Evolutionary conservation across 345 rosid species (phyloP), one percentile per base, ranked within the genome.

Genomic region (Brassica carinata): DNA sequence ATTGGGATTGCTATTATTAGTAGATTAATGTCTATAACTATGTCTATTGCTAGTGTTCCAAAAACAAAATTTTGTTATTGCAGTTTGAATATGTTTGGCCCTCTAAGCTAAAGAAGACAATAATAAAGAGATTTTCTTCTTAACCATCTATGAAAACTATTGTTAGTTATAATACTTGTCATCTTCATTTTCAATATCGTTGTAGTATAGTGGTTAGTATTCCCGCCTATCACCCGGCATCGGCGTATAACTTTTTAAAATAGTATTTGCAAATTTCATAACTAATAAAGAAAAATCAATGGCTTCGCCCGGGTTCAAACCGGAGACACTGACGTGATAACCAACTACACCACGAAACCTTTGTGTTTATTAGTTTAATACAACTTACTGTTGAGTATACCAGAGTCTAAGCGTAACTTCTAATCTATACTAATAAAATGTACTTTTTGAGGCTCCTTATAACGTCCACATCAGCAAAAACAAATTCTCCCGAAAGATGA

Each of bases 341-440:
- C 96, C 96, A 91, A 94, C 96, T 90, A 90, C 96, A 94, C 97
- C 96, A 92, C 92, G 93, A 92, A 84, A 91, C 98, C 96, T 7
- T 11, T 8, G 53, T 45, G 53, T 5, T 7, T 34, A 34, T 7
- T 7, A 6, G 0, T 1, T 7, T 2, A 34, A 34, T 23, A 23
- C 26, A 23, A 23, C 26, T 23, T 23, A 23, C 26, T 23, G 26
- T 23, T 23, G 26, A 23, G 26, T 23, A 23, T 23, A 23, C 26
- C 26, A 23, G 26, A 23, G 26, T 23, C 26, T 23, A 23, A 23
- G 26, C 26, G 26, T 23, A 23, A 23, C 26, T 23, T 23, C 26
- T 23, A 23, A 23, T 23, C 26, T 23, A 23, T 23, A 23, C 23
- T 19, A 19, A 19, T n/a, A n/a, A n/a, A n/a, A n/a, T n/a, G n/a